Conservation (phyloP, 345 rosid species). For the Citrus medica region DNA sequence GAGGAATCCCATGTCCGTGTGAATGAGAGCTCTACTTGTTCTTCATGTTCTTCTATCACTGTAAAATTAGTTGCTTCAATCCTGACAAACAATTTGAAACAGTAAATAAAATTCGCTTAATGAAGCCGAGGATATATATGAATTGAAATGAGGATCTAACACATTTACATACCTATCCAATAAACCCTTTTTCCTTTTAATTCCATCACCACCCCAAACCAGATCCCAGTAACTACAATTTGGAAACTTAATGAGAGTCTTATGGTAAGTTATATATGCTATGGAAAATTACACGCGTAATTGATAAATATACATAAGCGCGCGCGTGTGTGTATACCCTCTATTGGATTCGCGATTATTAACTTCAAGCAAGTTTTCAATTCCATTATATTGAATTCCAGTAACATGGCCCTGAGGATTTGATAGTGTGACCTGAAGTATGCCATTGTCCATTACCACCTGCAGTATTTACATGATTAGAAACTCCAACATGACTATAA, state of each 20-base stretch:
- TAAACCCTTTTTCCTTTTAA: conserved; percentile 36
- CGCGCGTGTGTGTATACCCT: conserved; percentile 39
- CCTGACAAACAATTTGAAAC: background rate
- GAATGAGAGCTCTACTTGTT: conserved; percentile 59
- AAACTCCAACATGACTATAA: background rate
- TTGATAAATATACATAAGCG: background rate
- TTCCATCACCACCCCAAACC: conserved; percentile 55
- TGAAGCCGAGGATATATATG: background rate
- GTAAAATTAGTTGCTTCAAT: conserved; percentile 2
- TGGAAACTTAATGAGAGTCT: background rate
- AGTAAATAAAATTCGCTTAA: background rate
- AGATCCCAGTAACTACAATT: conserved; percentile 67
- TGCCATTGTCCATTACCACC: conserved; percentile 82
- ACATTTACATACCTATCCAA: conserved; percentile 36
- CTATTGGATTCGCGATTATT: conserved; percentile 62
- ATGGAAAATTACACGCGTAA: background rate
- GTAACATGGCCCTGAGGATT: conserved; percentile 77
- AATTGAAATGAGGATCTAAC: background rate
- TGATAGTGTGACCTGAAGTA: conserved; percentile 58
- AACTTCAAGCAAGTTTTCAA: conserved; percentile 82
- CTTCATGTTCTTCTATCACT: conserved; percentile 23
- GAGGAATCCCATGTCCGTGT: conserved; percentile 53
- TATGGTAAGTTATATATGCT: too few species aligned
- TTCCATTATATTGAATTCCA: conserved; percentile 55
- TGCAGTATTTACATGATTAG: conserved; percentile 14